Evolutionary conservation across 1,284 basidiomycete species (phyloP).

Genomic region (Boletus mariae): DNA sequence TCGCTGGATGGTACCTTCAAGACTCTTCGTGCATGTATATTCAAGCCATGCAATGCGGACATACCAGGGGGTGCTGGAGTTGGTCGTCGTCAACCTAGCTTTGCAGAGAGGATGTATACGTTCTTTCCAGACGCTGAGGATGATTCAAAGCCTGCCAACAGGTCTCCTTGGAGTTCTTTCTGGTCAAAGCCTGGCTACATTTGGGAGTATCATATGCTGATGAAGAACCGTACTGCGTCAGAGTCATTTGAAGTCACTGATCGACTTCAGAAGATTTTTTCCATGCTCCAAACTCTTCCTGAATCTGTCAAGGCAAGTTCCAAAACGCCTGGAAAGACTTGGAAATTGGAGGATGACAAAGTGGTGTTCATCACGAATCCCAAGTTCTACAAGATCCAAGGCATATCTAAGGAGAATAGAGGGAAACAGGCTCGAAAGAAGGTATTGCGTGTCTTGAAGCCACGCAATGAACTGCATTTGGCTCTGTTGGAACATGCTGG

Average conservation of each 20-base stretch:
- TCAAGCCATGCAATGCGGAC: neutral
- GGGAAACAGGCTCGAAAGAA: neutral
- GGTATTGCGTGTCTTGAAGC: neutral
- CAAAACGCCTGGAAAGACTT: neutral
- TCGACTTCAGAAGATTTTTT: neutral
- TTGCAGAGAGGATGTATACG: neutral
- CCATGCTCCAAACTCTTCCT: neutral
- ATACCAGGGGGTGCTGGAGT: neutral
- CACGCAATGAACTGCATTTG: neutral
- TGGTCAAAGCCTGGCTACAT: neutral
- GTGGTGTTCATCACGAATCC: neutral
- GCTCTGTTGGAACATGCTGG: neutral
- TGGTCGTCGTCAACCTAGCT: neutral
- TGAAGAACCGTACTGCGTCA: neutral
- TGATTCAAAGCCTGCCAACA: neutral
- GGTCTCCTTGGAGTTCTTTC: neutral
- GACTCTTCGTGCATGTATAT: neutral
- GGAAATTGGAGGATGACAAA: neutral
- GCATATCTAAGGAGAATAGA: neutral
- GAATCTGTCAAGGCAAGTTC: neutral
- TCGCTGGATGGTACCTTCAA: neutral
- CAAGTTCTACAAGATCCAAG: neutral
- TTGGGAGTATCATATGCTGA: neutral
- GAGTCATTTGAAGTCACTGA: neutral
- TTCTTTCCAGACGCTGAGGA: neutral